These are phyloP conservation scores for Podosphaera aphanis DNA, from an alignment of 2,329 filamentous ascomycete species.

Conservation along the genomic window DNA sequence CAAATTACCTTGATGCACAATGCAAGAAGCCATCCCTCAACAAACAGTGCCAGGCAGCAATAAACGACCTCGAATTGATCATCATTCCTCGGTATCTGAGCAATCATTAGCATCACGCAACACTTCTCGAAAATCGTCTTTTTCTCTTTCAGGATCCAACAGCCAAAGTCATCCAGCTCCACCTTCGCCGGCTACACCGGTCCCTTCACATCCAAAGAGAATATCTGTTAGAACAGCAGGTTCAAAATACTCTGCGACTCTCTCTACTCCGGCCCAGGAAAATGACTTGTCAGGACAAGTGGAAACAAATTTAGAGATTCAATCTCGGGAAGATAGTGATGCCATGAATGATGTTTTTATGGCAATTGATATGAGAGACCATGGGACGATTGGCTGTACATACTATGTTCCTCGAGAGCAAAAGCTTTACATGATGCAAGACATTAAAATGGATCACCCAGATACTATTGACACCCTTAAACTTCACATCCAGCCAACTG, in stretches of 20 bases:
- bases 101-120: neutral
- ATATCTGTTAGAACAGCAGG: slow-evolving; percentile 5
- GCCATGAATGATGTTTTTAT: slow-evolving; percentile 47
- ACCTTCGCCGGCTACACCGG: slow-evolving; percentile 7
- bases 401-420: slow-evolving; percentile 55
- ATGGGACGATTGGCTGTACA: slow-evolving; percentile 54
- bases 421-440: slow-evolving; percentile 52
- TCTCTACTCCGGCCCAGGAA: slow-evolving; percentile 4
- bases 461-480: slow-evolving; percentile 41
- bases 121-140: slow-evolving; percentile 6
- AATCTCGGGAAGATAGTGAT: slow-evolving; percentile 22
- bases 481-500: slow-evolving; percentile 29
- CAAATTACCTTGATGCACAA: neutral
- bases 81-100: neutral
- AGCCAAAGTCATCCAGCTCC: slow-evolving; percentile 3
- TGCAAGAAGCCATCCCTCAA: neutral
- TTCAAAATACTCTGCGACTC: slow-evolving; percentile 2
- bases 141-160: slow-evolving; percentile 7
- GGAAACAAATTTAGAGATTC: slow-evolving; percentile 15
- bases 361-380: slow-evolving; percentile 53
- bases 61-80: neutral
- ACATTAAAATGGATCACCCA: slow-evolving; percentile 44
- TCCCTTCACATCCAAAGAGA: slow-evolving; percentile 6
- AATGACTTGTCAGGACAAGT: slow-evolving; percentile 2
- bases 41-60: neutral